Conservation (phyloP, 176 grass and related monocot genomes). For the Oryza glumipatula region DNA sequence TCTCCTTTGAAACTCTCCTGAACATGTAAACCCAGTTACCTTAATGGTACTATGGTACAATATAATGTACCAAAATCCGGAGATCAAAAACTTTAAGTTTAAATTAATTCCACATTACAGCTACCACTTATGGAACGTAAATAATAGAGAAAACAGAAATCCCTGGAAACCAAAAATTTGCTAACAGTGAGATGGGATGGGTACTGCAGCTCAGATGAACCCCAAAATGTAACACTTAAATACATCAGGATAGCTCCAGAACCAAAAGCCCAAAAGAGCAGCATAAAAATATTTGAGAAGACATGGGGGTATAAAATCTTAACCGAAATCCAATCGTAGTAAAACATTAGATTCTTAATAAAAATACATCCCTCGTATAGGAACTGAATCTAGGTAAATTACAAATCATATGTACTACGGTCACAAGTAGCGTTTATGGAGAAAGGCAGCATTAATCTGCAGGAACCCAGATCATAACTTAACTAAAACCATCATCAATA, state of each 20-base stretch:
- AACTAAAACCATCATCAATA: too few species aligned
- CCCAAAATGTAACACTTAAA: neutral
- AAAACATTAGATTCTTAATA: neutral
- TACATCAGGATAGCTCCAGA: neutral
- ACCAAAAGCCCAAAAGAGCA: neutral
- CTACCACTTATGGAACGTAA: too few species aligned
- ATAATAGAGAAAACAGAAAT: neutral
- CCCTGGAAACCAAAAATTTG: neutral
- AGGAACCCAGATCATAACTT: too few species aligned
- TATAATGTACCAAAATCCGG: neutral
- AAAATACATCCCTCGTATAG: neutral
- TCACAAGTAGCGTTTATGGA: too few species aligned
- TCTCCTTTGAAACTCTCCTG: neutral
- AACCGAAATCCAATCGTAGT: too few species aligned
- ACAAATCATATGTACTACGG: neutral
- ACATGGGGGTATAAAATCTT: neutral
- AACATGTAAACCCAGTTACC: neutral
- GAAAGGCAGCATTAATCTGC: too few species aligned
- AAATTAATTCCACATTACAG: neutral
- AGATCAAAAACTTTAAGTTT: conserved; percentile 12
- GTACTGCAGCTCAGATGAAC: neutral
- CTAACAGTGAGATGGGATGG: neutral
- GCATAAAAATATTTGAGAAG: too few species aligned
- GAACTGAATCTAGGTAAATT: neutral
- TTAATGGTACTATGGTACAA: neutral